Percentiles rank a stretch among this genome's conserved stretches.
phyloP scores from a whole-genome alignment of 495 filamentous ascomycete species.

The Xylaria cubensis region DNA sequence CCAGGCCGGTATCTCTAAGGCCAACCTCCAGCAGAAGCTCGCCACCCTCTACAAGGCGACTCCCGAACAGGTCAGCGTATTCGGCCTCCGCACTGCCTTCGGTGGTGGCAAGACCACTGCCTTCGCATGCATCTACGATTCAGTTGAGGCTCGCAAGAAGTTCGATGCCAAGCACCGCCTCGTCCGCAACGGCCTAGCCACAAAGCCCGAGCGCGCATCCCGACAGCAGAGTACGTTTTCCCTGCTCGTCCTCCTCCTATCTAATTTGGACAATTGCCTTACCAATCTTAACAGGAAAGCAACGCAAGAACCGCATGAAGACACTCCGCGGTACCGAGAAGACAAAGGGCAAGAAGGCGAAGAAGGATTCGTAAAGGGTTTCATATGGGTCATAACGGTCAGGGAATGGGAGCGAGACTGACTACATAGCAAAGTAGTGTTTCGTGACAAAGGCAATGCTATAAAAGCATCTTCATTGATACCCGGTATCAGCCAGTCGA shows the following conservation, averaged over 20 bases:
- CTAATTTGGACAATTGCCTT: conserved; percentile 14
- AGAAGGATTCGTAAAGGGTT: conserved; percentile 60
- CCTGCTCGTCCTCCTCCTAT: not conserved
- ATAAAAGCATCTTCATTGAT: conserved; percentile 30
- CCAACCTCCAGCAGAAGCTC: conserved; percentile 94
- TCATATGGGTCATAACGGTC: conserved; percentile 32
- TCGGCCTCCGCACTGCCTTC: conserved; percentile 97
- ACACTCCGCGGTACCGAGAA: conserved; percentile 96
- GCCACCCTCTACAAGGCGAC: conserved; percentile 94
- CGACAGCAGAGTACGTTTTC: conserved; percentile 95
- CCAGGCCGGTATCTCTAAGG: conserved; percentile 98
- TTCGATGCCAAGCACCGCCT: conserved; percentile 99
- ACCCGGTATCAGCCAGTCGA: conserved; percentile 27
- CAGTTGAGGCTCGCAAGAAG: conserved; percentile 96
- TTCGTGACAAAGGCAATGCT: conserved; percentile 30
- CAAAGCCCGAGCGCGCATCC: conserved; percentile 93
- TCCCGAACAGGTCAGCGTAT: conserved; percentile 96
- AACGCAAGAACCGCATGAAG: conserved; percentile 99
- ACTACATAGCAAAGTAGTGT: conserved; percentile 30
- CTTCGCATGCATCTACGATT: conserved; percentile 98
- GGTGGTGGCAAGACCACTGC: conserved; percentile 99
- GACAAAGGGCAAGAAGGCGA: conserved; percentile 81
- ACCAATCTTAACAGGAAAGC: conserved; percentile 77
- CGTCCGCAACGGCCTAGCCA: conserved; percentile 85
- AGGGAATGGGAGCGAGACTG: conserved; percentile 28